Evolutionary conservation across 2,329 filamentous ascomycete species (phyloP).

Genomic region (Rhynchosporium agropyri): DNA sequence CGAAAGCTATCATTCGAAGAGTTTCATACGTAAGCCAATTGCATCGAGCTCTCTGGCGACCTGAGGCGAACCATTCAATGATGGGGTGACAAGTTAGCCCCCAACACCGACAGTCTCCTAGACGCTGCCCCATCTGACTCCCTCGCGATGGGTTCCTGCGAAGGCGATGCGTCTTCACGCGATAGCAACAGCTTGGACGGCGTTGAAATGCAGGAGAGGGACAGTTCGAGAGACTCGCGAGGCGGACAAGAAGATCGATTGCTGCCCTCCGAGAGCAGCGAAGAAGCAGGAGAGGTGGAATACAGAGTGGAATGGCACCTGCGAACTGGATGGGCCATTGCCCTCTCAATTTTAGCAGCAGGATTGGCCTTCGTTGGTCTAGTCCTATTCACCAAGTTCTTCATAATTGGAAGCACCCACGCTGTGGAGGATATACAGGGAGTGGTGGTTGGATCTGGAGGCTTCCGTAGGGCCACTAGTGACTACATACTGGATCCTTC

Average conservation of each 20-base stretch:
- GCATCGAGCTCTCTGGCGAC: background rate
- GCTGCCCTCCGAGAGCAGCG: constrained; percentile 30
- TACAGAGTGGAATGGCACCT: constrained; percentile 40
- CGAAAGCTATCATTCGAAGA: background rate
- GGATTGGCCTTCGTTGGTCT: constrained; percentile 32
- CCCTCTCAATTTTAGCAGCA: constrained; percentile 31
- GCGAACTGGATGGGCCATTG: constrained; percentile 38
- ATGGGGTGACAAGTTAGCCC: constrained; percentile 20
- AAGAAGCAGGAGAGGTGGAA: constrained; percentile 25
- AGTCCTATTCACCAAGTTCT: constrained; percentile 32
- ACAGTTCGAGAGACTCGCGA: constrained; percentile 25
- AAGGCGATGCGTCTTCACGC: constrained; percentile 25
- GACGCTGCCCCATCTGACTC: background rate
- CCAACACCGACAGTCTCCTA: constrained; percentile 4
- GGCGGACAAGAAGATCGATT: constrained; percentile 35
- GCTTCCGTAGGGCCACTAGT: constrained; percentile 42
- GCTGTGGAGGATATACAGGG: constrained; percentile 17
- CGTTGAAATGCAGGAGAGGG: constrained; percentile 38
- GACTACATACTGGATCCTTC: constrained; percentile 59
- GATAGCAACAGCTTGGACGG: constrained; percentile 31
- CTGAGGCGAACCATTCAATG: background rate
- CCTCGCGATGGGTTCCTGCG: constrained; percentile 29
- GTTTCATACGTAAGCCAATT: background rate
- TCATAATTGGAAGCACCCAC: constrained; percentile 30
- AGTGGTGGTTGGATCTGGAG: constrained; percentile 23